These are phyloP conservation scores for Nymphaea thermarum DNA, from an alignment of 164 flowering plant species.

Conservation along the genomic window DNA sequence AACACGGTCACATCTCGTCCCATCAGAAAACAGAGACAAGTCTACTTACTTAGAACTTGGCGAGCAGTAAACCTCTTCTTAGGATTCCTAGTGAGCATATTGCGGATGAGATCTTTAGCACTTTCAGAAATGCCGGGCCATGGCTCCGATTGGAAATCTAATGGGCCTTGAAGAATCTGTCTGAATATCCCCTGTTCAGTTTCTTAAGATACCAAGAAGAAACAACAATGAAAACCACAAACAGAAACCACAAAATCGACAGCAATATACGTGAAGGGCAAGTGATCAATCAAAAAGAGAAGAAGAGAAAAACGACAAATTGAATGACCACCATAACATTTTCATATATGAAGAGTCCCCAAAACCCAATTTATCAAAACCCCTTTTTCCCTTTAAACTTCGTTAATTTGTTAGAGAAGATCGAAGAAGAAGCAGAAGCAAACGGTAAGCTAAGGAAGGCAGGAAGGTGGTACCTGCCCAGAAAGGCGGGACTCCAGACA, in stretches of 20 bases:
- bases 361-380: neutral
- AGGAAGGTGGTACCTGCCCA: conserved; percentile 51
- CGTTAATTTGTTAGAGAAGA: neutral
- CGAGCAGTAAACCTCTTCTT: conserved; percentile 59
- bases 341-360: too few species aligned
- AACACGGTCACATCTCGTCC: neutral
- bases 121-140: conserved; percentile 88
- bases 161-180: conserved; percentile 64
- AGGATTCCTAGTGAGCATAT: conserved; percentile 78
- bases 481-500: conserved; percentile 80
- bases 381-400: neutral
- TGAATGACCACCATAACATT: neutral
- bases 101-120: conserved; percentile 66
- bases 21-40: neutral
- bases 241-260: neutral
- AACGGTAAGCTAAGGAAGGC: neutral
- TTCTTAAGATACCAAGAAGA: conserved; percentile 30
- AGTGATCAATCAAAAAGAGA: neutral
- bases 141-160: conserved; percentile 77
- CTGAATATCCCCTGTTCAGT: conserved; percentile 80
- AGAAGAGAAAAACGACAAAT: neutral
- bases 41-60: conserved; percentile 73
- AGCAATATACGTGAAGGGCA: neutral
- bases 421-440: neutral
- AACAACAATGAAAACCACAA: neutral